Conservation (phyloP, 306 rosid species). For the Dalbergia cultrata region DNA sequence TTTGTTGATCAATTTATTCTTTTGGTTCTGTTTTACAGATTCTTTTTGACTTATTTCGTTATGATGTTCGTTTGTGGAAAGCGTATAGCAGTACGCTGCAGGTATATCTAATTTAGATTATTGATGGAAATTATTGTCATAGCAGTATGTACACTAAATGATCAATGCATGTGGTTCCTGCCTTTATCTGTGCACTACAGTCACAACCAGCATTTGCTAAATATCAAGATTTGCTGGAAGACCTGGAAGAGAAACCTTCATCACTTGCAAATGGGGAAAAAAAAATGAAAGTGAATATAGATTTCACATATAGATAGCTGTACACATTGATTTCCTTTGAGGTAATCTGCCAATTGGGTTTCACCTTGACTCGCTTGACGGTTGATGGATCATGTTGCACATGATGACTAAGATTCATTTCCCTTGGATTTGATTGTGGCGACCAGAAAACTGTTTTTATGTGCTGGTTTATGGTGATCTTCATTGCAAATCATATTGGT, state of each 20-base stretch:
- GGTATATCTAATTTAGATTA: too few relatives aligned
- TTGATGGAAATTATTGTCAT: too few relatives aligned
- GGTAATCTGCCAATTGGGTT: conserved; percentile 32
- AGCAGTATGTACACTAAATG: too few relatives aligned
- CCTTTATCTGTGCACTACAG: too few relatives aligned
- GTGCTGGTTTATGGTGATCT: conserved; percentile 34
- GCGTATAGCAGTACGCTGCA: too few relatives aligned
- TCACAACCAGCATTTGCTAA: conserved; percentile 67
- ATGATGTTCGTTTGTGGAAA: too few relatives aligned
- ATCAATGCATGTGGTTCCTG: too few relatives aligned
- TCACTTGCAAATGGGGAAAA: conserved; percentile 58
- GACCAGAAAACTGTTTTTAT: too few relatives aligned
- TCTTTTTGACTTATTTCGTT: too few relatives aligned
- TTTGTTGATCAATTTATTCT: too few relatives aligned
- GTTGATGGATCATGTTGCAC: conserved; percentile 33
- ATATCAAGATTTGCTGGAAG: conserved; percentile 78
- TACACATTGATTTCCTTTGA: conserved; percentile 45
- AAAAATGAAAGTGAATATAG: conserved; percentile 42
- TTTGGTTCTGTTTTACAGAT: too few relatives aligned
- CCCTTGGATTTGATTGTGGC: conserved; percentile 36
- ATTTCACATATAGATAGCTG: conserved; percentile 40
- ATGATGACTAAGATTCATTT: conserved; percentile 37
- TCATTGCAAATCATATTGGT: conserved; percentile 28
- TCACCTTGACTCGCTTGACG: conserved; percentile 24
- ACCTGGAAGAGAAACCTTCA: conserved; percentile 76